Conservation (phyloP, 2,329 filamentous ascomycete species). For the Aspergillus eucalypticola region DNA sequence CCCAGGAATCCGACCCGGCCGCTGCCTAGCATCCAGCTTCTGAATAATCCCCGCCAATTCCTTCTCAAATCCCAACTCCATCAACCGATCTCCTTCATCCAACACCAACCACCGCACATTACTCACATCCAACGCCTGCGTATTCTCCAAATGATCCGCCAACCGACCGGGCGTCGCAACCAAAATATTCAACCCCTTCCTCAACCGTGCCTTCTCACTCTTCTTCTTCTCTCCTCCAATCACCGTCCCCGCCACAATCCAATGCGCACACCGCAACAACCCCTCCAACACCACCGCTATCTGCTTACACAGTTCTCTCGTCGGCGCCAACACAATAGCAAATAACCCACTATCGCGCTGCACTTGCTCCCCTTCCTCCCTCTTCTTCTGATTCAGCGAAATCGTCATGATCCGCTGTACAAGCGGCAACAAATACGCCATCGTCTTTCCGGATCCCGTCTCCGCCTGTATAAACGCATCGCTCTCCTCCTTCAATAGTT, state of each 20-base stretch:
- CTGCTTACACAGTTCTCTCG: constrained; percentile 90
- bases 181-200: constrained; percentile 93
- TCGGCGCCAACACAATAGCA: constrained; percentile 90
- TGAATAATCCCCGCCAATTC: constrained; percentile 85
- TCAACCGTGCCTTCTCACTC: constrained; percentile 85
- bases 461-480: constrained; percentile 97
- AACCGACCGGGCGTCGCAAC: constrained; percentile 92
- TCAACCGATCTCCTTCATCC: constrained; percentile 95
- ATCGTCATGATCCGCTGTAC: constrained; percentile 83
- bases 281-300: constrained; percentile 85
- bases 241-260: constrained; percentile 88
- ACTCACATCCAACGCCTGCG: constrained; percentile 81
- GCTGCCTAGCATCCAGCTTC: constrained; percentile 69
- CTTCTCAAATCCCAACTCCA: constrained; percentile 97
- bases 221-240: constrained; percentile 72
- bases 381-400: constrained; percentile 44
- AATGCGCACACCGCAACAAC: constrained; percentile 83
- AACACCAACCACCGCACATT: constrained; percentile 91
- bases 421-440: constrained; percentile 92
- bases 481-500: constrained; percentile 74
- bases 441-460: constrained; percentile 94
- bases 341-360: constrained; percentile 87
- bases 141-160: constrained; percentile 89
- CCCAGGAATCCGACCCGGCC: constrained; percentile 62
- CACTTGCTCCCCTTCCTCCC: constrained; percentile 44